Conservation (phyloP, 805 yeast genomes). For the Komagataella pseudopastoris region DNA sequence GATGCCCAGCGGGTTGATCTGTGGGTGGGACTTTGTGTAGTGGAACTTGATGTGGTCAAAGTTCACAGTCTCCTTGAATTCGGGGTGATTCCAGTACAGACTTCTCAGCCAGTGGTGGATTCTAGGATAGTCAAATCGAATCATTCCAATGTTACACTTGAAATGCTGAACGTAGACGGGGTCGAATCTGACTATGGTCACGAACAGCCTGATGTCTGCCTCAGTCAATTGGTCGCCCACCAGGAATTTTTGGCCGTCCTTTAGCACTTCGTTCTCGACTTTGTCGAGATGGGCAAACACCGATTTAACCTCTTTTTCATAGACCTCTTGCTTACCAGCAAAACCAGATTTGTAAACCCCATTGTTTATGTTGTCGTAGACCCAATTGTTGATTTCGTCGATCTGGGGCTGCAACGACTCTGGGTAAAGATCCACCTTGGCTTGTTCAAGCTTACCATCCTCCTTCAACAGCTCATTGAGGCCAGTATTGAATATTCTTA, state of each 20-base stretch:
- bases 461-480: conserved; percentile 36
- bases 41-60: conserved; percentile 87
- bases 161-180: conserved; percentile 92
- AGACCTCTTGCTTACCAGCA: conserved; percentile 72
- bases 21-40: conserved; percentile 75
- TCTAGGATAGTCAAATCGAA: conserved; percentile 67
- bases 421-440: conserved; percentile 46
- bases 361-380: conserved; percentile 75
- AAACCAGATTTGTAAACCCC: conserved; percentile 93
- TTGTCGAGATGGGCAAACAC: conserved; percentile 58
- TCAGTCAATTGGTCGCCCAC: conserved; percentile 65
- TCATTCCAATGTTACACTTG: conserved; percentile 78
- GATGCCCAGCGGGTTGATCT: conserved; percentile 70
- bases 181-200: conserved; percentile 85
- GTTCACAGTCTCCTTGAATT: conserved; percentile 66
- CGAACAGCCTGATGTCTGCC: conserved; percentile 77
- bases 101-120: conserved; percentile 71
- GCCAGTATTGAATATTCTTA: conserved; percentile 69
- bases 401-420: conserved; percentile 34
- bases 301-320: conserved; percentile 50
- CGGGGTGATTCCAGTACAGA: conserved; percentile 69
- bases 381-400: conserved; percentile 71
- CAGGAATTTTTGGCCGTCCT: conserved; percentile 25
- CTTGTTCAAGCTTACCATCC: not conserved
- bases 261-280: conserved; percentile 43